phyloP scores from a whole-genome alignment of 202 grass and related monocot genomes.

The Zoysia matrella region DNA sequence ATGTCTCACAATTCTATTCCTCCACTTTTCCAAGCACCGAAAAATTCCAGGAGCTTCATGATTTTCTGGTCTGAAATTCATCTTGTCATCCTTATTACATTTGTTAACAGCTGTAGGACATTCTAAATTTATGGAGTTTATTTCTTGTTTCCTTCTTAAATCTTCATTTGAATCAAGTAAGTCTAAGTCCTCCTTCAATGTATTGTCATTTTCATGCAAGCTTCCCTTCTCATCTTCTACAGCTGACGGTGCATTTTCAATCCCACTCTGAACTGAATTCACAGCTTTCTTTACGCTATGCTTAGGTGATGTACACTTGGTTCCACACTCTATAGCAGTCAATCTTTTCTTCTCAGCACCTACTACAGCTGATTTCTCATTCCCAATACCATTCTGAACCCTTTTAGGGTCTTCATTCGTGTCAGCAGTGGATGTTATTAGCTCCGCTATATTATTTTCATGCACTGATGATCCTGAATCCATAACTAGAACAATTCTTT shows the following conservation, averaged over 20 bases:
- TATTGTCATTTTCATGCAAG: slow-evolving; percentile 29
- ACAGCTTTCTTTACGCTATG: slow-evolving; percentile 12
- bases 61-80: slow-evolving; percentile 22
- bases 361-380: slow-evolving; percentile 4
- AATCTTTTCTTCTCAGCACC: background rate
- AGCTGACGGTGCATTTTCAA: background rate
- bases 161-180: slow-evolving; percentile 40
- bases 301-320: slow-evolving; percentile 32
- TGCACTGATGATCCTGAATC: slow-evolving; percentile 18
- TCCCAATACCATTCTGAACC: background rate
- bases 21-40: slow-evolving; percentile 52
- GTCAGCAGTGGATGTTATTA: slow-evolving; percentile 24
- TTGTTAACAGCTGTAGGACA: slow-evolving; percentile 7
- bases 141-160: slow-evolving; percentile 40
- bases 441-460: slow-evolving; percentile 27
- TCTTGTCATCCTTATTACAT: background rate
- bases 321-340: slow-evolving; percentile 13
- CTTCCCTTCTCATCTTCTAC: background rate
- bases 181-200: background rate
- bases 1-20: slow-evolving; percentile 5
- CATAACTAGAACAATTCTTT: background rate
- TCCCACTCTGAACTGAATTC: no score
- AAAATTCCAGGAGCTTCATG: slow-evolving; percentile 41
- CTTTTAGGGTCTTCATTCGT: slow-evolving; percentile 8
- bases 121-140: slow-evolving; percentile 5